Percentiles rank a stretch among this genome's conserved stretches.
Evolutionary conservation across 2,329 filamentous ascomycete genomes (phyloP).

Genomic region (Kalaharituber pfeilii): DNA sequence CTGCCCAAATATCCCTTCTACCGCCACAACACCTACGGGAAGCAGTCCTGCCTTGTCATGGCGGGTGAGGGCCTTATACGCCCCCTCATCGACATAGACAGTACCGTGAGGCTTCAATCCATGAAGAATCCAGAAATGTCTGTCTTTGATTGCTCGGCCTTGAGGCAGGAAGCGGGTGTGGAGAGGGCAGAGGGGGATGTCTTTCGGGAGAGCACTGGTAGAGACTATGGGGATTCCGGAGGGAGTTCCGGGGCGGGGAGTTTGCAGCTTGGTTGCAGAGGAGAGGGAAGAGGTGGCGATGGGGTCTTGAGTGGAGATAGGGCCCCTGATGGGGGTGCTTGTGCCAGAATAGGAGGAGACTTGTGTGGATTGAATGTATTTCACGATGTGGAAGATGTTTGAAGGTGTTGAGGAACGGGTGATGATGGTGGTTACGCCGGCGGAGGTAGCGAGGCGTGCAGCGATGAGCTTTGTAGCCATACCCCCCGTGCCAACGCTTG

Average conservation of each 20-base stretch:
- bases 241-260: slow-evolving; percentile 14
- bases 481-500: slow-evolving; percentile 75
- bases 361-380: slow-evolving; percentile 34
- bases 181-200: slow-evolving; percentile 38
- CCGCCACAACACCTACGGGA: slow-evolving; percentile 75
- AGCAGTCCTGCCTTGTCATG: slow-evolving; percentile 66
- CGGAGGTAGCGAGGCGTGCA: slow-evolving; percentile 77
- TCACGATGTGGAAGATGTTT: slow-evolving; percentile 75
- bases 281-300: slow-evolving; percentile 13
- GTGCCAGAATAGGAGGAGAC: slow-evolving; percentile 9
- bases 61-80: slow-evolving; percentile 52
- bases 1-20: slow-evolving; percentile 74
- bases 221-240: slow-evolving; percentile 23
- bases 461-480: slow-evolving; percentile 98
- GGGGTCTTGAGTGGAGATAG: slow-evolving; percentile 10
- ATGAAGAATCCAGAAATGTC: slow-evolving; percentile 94
- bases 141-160: slow-evolving; percentile 67
- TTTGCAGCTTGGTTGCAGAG: slow-evolving; percentile 13
- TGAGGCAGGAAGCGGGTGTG: slow-evolving; percentile 90
- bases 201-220: slow-evolving; percentile 13
- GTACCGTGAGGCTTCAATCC: slow-evolving; percentile 80
- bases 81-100: slow-evolving; percentile 82
- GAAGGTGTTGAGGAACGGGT: slow-evolving; percentile 84
- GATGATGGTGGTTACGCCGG: slow-evolving; percentile 89
- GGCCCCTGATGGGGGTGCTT: slow-evolving; percentile 15